Conservation (phyloP, 2,329 filamentous ascomycete genomes). For the Aspergillus ochraceoroseus region DNA sequence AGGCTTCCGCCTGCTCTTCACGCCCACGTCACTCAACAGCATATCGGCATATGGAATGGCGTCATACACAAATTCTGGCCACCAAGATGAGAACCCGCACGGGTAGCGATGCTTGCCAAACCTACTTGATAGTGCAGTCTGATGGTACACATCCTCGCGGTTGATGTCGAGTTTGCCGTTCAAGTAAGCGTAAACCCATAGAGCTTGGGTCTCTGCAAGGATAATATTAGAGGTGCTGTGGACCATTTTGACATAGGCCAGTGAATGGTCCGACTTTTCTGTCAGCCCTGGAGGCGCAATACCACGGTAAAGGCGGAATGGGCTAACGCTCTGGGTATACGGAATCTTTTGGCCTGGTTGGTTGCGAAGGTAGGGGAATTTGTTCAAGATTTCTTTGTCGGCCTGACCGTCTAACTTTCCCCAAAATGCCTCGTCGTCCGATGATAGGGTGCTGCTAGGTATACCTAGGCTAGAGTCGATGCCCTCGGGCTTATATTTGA, state of each 20-base stretch:
- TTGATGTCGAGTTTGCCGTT: constrained; percentile 2
- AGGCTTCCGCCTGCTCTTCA: background rate
- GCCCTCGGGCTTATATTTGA: constrained; percentile 5
- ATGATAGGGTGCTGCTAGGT: background rate
- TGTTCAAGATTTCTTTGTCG: constrained; percentile 3
- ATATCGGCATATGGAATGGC: constrained; percentile 5
- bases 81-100: constrained; percentile 6
- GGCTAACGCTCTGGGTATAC: background rate
- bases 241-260: constrained; percentile 6
- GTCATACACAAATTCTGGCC: constrained; percentile 7
- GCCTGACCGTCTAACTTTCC: background rate
- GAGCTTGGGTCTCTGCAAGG: constrained; percentile 1
- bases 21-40: constrained; percentile 3
- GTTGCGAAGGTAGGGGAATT: constrained; percentile 7
- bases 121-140: constrained; percentile 3
- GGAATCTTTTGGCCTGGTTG: background rate
- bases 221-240: constrained; percentile 1
- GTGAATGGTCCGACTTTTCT: background rate
- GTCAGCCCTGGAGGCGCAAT: constrained; percentile 5
- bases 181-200: constrained; percentile 7
- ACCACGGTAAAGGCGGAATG: constrained; percentile 4
- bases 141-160: background rate
- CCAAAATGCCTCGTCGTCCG: background rate
- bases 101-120: constrained; percentile 6
- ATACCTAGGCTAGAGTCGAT: background rate